phyloP scores from a whole-genome alignment of 164 flowering plant species.

The Aristolochia contorta region DNA sequence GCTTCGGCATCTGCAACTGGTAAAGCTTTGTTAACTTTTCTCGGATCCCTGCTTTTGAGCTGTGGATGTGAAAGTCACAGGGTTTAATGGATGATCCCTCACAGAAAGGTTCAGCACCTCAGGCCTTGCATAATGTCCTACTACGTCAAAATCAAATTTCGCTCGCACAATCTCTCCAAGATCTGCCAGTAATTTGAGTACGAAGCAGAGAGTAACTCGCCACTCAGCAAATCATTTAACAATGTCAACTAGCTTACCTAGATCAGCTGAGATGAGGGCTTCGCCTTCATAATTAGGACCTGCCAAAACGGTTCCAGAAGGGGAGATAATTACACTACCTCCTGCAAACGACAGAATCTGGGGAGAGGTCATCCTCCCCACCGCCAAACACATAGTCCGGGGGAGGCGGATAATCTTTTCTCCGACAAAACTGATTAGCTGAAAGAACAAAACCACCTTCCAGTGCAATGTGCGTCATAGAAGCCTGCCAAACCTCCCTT shows the following conservation, averaged over 20 bases:
- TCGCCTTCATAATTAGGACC: slow-evolving; percentile 74
- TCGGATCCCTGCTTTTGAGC: background rate
- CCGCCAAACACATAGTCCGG: slow-evolving; percentile 57
- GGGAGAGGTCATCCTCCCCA: slow-evolving; percentile 42
- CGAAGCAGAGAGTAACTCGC: background rate
- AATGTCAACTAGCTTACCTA: slow-evolving; percentile 14
- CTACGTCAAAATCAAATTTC: slow-evolving; percentile 78
- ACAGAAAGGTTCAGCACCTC: slow-evolving; percentile 66
- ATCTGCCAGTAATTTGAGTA: slow-evolving; percentile 27
- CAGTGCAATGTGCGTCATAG: slow-evolving; percentile 84
- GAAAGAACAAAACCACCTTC: slow-evolving; percentile 93
- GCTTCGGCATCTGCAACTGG: no score
- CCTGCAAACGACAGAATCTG: slow-evolving; percentile 83
- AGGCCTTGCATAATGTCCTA: slow-evolving; percentile 79
- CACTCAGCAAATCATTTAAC: no score
- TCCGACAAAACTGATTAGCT: slow-evolving; percentile 77
- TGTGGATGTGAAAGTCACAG: slow-evolving; percentile 57
- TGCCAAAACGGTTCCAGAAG: slow-evolving; percentile 53
- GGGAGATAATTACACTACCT: slow-evolving; percentile 73
- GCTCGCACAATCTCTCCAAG: slow-evolving; percentile 71
- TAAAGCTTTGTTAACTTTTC: background rate
- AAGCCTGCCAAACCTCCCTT: slow-evolving; percentile 67
- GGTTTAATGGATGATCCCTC: slow-evolving; percentile 45
- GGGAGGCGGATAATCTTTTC: slow-evolving; percentile 82
- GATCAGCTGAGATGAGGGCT: slow-evolving; percentile 48